Percentiles rank a stretch among this genome's conserved stretches.
Evolutionary conservation across 2,329 filamentous ascomycete genomes (phyloP).

Genomic region (Stylonectria norvegica): DNA sequence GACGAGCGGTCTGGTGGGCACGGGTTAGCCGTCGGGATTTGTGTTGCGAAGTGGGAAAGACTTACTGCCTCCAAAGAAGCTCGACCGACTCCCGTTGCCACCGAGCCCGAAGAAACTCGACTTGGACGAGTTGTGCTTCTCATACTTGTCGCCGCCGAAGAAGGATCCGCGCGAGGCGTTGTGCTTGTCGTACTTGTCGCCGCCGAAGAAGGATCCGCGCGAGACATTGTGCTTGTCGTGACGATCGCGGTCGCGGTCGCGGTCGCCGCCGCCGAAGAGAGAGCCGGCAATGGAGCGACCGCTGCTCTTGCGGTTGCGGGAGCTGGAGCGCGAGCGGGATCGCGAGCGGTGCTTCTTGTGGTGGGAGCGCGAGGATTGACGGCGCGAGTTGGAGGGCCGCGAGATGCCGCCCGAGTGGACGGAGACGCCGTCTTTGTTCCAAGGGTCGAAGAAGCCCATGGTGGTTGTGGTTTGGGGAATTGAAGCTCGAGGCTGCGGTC

Average conservation of each 20-base stretch:
- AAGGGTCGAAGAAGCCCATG: conserved; percentile 35
- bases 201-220: neutral
- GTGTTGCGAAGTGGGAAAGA: conserved; percentile 10
- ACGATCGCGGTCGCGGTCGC: conserved; percentile 8
- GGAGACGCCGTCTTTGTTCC: conserved; percentile 32
- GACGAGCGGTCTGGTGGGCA: conserved; percentile 47
- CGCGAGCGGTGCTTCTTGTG: conserved; percentile 35
- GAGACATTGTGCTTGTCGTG: conserved; percentile 40
- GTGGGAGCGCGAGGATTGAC: conserved; percentile 28
- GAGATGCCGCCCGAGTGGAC: conserved; percentile 25
- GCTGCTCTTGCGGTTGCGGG: conserved; percentile 27
- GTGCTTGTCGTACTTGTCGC: conserved; percentile 32
- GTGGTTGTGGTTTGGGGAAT: conserved; percentile 4
- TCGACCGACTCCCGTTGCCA: conserved; percentile 41
- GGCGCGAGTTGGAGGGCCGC: conserved; percentile 25
- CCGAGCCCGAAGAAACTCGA: conserved; percentile 46
- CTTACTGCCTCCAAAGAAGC: conserved; percentile 45
- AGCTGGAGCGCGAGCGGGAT: conserved; percentile 38
- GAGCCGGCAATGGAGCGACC: conserved; percentile 32
- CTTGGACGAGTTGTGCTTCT: conserved; percentile 39
- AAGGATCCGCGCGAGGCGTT: conserved; percentile 30
- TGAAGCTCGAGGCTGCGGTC: no score
- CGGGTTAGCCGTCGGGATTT: conserved; percentile 2
- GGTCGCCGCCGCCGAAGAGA: conserved; percentile 31
- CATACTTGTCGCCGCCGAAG: conserved; percentile 16